Conservation (phyloP, 2,329 filamentous ascomycete genomes). For the Hypoxylon sp. region DNA sequence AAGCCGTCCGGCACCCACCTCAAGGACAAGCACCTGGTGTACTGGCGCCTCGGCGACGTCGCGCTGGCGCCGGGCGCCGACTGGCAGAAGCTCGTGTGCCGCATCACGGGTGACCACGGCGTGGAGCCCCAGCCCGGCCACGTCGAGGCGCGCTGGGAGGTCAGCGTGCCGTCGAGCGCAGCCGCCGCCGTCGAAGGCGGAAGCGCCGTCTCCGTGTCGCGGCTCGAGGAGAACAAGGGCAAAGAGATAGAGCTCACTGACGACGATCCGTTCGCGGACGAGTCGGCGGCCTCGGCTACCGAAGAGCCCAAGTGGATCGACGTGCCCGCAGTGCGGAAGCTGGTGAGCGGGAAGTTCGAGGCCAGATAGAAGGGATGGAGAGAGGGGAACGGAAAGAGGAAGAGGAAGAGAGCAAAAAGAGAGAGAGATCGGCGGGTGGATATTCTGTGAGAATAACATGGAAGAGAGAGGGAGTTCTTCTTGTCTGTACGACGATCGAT, state of each 20-base stretch:
- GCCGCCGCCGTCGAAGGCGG: slow-evolving; percentile 54
- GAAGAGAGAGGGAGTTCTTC: slow-evolving; percentile 22
- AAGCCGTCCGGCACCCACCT: slow-evolving; percentile 84
- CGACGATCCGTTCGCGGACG: slow-evolving; percentile 79
- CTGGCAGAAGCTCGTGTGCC: slow-evolving; percentile 82
- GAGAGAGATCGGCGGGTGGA: neutral
- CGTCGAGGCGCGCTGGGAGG: slow-evolving; percentile 87
- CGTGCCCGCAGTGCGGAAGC: slow-evolving; percentile 73
- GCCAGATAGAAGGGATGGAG: slow-evolving; percentile 52
- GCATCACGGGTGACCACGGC: slow-evolving; percentile 79
- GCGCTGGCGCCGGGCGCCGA: slow-evolving; percentile 71
- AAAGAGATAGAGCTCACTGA: slow-evolving; percentile 59
- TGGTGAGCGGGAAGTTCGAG: slow-evolving; percentile 82
- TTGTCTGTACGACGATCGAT: slow-evolving; percentile 38
- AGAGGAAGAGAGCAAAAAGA: slow-evolving; percentile 25
- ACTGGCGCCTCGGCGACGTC: slow-evolving; percentile 84
- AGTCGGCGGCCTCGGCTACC: slow-evolving; percentile 48
- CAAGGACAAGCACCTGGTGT: slow-evolving; percentile 80
- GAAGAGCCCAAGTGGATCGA: slow-evolving; percentile 69
- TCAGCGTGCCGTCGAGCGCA: slow-evolving; percentile 54
- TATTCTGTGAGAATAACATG: slow-evolving; percentile 15
- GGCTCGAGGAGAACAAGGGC: slow-evolving; percentile 64
- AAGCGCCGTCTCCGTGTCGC: slow-evolving; percentile 70
- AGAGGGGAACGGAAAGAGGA: slow-evolving; percentile 22
- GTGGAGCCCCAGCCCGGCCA: slow-evolving; percentile 77